Evolutionary conservation across 2,329 filamentous ascomycete species (phyloP), one percentile per base, ranked within the genome.

Genomic region (Botrytis squamosa): DNA sequence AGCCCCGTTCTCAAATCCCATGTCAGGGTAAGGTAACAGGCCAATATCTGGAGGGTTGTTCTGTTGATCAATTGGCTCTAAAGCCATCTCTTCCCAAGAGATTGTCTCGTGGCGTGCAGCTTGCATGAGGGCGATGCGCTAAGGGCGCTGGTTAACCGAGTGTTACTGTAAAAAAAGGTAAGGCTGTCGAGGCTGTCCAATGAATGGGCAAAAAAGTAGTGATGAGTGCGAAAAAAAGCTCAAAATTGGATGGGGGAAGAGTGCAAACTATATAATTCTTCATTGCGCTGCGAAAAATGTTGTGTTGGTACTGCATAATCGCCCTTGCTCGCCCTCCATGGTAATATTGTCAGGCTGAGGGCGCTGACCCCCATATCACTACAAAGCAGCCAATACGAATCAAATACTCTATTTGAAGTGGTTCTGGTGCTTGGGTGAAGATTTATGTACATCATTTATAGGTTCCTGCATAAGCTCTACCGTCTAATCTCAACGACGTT

Each of bases 271-370:
- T 52, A 14, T n/a, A 14, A 1, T n/a, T 52, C 3, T 52, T n/a
- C 4, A 52, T n/a, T 52, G 25, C 2, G 0, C 49, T 52, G 49
- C 12, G 0, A 3, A 1, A n/a, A 0, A 1, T 52, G 25, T 14
- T 16, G 25, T n/a, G 2, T 52, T n/a, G 10, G 1, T 3, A n/a
- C 25, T 52, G 25, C 25, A n/a, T 14, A n/a, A 5, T 52, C 49
- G 10, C 49, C 49, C 12, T 52, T n/a, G 10, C 2, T 52, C 25
- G 12, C 49, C 49, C 25, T 52, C 25, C 49, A 52, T 12, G 12
- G 25, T n/a, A n/a, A 12, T 14, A n/a, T 52, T 52, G 10, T 2
- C 25, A 14, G 49, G 25, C 25, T n/a, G 49, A 52, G 49, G 49
- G 25, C 12, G 49, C 49, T 52, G 49, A n/a, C 12, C 25, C 49